Evolutionary conservation across 768 basidiomycete species (phyloP).

Genomic region (Serendipita vermifera): DNA sequence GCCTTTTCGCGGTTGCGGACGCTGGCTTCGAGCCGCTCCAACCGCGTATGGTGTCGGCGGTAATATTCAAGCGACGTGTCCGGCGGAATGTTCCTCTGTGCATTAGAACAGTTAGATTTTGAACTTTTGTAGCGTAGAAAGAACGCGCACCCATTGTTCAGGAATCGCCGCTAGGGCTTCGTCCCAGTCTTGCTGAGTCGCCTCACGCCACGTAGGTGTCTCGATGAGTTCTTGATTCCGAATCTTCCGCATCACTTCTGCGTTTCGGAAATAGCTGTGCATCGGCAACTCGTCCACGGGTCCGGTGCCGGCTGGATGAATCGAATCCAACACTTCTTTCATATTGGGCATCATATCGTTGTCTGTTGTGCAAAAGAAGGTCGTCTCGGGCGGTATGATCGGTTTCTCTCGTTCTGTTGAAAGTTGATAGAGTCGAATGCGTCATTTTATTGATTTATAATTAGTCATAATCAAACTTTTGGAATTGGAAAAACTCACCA

Average conservation of each 20-base stretch:
- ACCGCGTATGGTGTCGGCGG: background rate
- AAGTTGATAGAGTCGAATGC: background rate
- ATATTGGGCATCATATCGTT: background rate
- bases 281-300: background rate
- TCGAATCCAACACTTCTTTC: background rate
- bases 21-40: background rate
- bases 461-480: background rate
- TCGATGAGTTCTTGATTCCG: background rate
- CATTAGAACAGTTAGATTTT: too few species aligned
- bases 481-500: background rate
- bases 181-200: background rate
- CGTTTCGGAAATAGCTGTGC: constrained; percentile 2
- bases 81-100: too few species aligned
- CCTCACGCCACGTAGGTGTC: background rate
- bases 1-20: background rate
- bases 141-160: background rate
- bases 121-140: too few species aligned
- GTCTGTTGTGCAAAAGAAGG: background rate
- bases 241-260: background rate
- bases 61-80: too few species aligned
- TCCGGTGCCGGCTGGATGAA: background rate
- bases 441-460: background rate
- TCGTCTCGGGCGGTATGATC: constrained; percentile 1
- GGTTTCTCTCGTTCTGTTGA: constrained; percentile 3
- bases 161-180: background rate